Conservation (phyloP, 192 early-diverging fungal species). For the Polychytrium aggregatum region DNA sequence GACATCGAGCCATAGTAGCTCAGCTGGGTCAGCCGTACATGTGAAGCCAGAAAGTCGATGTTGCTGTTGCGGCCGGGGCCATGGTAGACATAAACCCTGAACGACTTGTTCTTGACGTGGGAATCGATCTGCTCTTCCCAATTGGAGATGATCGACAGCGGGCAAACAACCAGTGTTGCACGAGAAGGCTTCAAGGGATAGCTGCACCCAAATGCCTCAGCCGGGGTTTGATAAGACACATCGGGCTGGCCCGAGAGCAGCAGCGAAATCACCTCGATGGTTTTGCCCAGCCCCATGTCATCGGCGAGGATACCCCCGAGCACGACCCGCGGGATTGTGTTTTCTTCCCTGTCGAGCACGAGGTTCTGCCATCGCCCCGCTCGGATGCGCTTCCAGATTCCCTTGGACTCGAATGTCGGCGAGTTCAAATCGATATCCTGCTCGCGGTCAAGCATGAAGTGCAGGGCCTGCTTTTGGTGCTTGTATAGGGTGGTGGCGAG, state of each 20-base stretch:
- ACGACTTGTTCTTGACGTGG: constrained; percentile 23
- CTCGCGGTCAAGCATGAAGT: constrained; percentile 69
- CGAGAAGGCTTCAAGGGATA: constrained; percentile 11
- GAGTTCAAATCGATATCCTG: constrained; percentile 47
- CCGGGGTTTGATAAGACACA: too few relatives aligned
- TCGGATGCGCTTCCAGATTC: constrained; percentile 20
- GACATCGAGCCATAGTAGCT: too few relatives aligned
- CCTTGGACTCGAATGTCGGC: constrained; percentile 30
- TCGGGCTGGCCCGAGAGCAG: constrained; percentile 13
- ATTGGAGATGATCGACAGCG: constrained; percentile 56
- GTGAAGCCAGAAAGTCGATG: constrained; percentile 32
- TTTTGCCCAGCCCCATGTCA: constrained; percentile 46
- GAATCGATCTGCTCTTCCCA: constrained; percentile 59
- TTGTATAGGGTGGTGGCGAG: constrained; percentile 49
- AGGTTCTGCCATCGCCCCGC: too few relatives aligned
- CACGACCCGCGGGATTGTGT: neutral
- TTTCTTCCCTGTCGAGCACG: constrained; percentile 24
- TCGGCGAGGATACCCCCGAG: constrained; percentile 51
- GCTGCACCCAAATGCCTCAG: too few relatives aligned
- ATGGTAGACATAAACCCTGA: constrained; percentile 52
- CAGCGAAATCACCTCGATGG: constrained; percentile 36
- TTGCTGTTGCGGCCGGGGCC: constrained; percentile 34
- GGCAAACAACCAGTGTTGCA: constrained; percentile 59
- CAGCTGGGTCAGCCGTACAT: too few relatives aligned
- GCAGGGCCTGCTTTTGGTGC: constrained; percentile 76